Evolutionary conservation across 805 yeast genomes (phyloP), one percentile per base, ranked within the genome.

Genomic region (Torulaspora delbrueckii): DNA sequence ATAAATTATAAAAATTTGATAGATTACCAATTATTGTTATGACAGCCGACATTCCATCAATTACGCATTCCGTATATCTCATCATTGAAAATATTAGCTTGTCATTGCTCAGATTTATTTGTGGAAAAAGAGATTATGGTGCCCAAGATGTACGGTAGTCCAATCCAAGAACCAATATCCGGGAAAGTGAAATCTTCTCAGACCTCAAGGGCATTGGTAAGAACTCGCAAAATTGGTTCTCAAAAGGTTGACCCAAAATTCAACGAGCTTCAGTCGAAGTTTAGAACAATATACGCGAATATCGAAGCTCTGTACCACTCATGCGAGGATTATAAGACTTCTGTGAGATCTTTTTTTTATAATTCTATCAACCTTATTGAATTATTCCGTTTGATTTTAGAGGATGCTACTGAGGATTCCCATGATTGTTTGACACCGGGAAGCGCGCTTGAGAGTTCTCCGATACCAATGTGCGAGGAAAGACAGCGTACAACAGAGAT

Each of bases 161-260:
- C 43, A 8, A 13, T 24, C 13, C 26, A 40, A 9, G 43, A 40
- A 13, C 43, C 37, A 7, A 24, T 31, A 10, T 40, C 34, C 12
- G 37, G 25, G 5, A 40, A 26, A 16, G 10, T 22, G 13, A 32
- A 27, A 13, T 12, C 28, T 18, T 12, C 34, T 8, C 37, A 14
- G 13, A 32, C 30, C 6, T 25, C 43, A 5, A 40, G 16, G 18
- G 19, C 27, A 12, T 14, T 25, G 30, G 37, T 14, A 8, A 30
- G 24, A 9, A 26, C 42, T 24, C 23, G 26, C 16, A 40, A 40
- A 2, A 45, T 25, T 5, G 44, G 49, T 19, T 35, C 38, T 3
- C 45, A 43, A 19, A 40, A 41, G 23, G 48, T 51, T 6, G 55
- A 51, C 36, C 44, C 52, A 3, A 43, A 39, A 14, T 51, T 37